Evolutionary conservation across 257 asterid species (phyloP), one percentile per base, ranked within the genome.

Genomic region (Pogostemon cablin): DNA sequence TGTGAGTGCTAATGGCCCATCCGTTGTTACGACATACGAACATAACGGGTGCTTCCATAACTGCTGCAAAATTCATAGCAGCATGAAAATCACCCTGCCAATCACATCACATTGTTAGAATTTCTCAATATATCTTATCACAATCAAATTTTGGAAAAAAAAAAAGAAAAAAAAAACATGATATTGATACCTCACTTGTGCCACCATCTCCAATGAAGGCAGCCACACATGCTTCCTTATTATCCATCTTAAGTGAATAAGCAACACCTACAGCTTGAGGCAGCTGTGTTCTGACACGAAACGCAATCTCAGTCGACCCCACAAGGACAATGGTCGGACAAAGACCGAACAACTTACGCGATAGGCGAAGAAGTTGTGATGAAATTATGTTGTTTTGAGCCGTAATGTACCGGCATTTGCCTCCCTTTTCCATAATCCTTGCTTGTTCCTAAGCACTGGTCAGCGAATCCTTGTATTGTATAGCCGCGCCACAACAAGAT

Each of bases 181-280:
- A 49, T 3, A 5, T 3, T 68, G 49, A 55, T 79, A 91, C 98
- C 97, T 90, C 96, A 56, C 97, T 93, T 47, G 96, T 87, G 75
- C 81, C 81, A 4, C 98, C 96, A 63, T 93, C 98, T 1, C 98
- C 98, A 1, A 81, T 68, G 62, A 82, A 90, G 57, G 92, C 83
- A 7, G 25, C 25, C 25, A 20, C 25, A 20, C 25, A 20, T 20
- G 25, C 25, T 20, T 20, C 25, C 25, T 20, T 20, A 20, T 20
- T 20, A 20, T 20, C 25, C 0, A 20, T 20, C 25, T 20, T 20
- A 20, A 20, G 25, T 7, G 98, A 88, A 79, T 93, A 93, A 59
- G 97, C 97, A 42, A 82, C 91, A 0, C 98, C 98, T 1, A 75
- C 98, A 17, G 98, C 98, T 73, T 93, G 98, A 81, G 96, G 97